Evolutionary conservation across 495 filamentous ascomycete species (phyloP).

Genomic region (Amphirosellinia nigrospora): DNA sequence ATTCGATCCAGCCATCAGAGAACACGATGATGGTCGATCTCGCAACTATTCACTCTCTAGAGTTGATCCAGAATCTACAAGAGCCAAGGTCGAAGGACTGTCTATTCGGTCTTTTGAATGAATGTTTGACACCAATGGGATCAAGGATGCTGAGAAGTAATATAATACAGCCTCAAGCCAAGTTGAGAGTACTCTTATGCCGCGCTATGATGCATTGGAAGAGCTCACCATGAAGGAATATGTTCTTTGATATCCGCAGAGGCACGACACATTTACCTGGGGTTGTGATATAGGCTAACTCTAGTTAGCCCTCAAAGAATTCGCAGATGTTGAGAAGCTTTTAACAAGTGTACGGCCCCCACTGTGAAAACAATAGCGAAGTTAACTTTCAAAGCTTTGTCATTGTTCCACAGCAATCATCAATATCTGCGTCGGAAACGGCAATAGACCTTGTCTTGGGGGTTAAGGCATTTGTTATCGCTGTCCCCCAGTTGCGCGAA

Average conservation of each 20-base stretch:
- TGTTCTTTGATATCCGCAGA: slow-evolving; percentile 80
- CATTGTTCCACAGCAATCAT: slow-evolving; percentile 58
- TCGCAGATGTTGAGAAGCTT: slow-evolving; percentile 73
- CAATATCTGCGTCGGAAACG: slow-evolving; percentile 73
- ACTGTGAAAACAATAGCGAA: slow-evolving; percentile 19
- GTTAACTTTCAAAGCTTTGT: slow-evolving; percentile 47
- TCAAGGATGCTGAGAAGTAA: slow-evolving; percentile 78
- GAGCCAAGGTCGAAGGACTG: slow-evolving; percentile 75
- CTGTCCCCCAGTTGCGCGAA: slow-evolving; percentile 70
- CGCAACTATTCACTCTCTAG: slow-evolving; percentile 80
- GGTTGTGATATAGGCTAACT: slow-evolving; percentile 23
- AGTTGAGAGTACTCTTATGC: slow-evolving; percentile 59
- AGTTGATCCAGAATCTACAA: slow-evolving; percentile 88
- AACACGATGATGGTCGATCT: slow-evolving; percentile 95
- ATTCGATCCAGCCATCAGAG: slow-evolving; percentile 86
- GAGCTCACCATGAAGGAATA: slow-evolving; percentile 84
- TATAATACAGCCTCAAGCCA: slow-evolving; percentile 88
- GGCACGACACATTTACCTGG: slow-evolving; percentile 43
- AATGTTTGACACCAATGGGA: slow-evolving; percentile 88
- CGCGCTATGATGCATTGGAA: slow-evolving; percentile 81
- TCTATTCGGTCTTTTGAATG: slow-evolving; percentile 83
- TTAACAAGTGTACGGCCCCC: slow-evolving; percentile 60
- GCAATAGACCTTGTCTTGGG: slow-evolving; percentile 85
- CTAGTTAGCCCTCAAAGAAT: slow-evolving; percentile 67
- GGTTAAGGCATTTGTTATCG: slow-evolving; percentile 79